A percentile compares a stretch with the other conserved stretches of the same genome.
Evolutionary conservation across 768 basidiomycete genomes (phyloP).

Genomic region (Mycena olivaceomarginata): DNA sequence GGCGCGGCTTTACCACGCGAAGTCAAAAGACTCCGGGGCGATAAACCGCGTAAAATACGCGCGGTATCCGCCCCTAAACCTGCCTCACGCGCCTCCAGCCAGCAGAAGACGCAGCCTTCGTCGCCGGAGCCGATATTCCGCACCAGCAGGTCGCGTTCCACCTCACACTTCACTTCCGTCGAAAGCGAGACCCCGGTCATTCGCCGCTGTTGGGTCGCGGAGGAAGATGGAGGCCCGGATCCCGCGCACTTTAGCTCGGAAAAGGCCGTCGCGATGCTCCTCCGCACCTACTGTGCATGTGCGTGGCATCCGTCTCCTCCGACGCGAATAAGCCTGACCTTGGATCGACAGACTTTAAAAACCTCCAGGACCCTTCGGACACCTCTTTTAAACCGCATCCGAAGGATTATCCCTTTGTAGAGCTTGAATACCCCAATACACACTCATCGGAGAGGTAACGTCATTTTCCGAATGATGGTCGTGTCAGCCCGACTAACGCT

Average conservation of each 20-base stretch:
- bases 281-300: conserved; percentile 85
- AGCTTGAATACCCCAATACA: conserved; percentile 88
- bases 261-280: conserved; percentile 74
- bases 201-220: conserved; percentile 69
- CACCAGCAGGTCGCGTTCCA: conserved; percentile 79
- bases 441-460: conserved; percentile 80
- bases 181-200: conserved; percentile 59
- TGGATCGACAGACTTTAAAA: conserved; percentile 75
- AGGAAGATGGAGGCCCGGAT: conserved; percentile 73
- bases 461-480: conserved; percentile 40
- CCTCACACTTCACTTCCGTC: conserved; percentile 68
- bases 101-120: conserved; percentile 61
- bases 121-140: conserved; percentile 76
- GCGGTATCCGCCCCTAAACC: conserved; percentile 58
- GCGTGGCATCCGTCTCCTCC: conserved; percentile 50
- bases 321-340: conserved; percentile 41
- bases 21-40: conserved; percentile 62
- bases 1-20: conserved; percentile 56
- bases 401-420: conserved; percentile 77
- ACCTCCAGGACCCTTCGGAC: conserved; percentile 79
- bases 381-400: conserved; percentile 78
- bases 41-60: conserved; percentile 55
- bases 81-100: conserved; percentile 66
- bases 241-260: conserved; percentile 77
- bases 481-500: conserved; percentile 6